These are phyloP conservation scores for Populus hybrid DNA, from an alignment of 441 rosid genomes.

Conservation along the genomic window DNA sequence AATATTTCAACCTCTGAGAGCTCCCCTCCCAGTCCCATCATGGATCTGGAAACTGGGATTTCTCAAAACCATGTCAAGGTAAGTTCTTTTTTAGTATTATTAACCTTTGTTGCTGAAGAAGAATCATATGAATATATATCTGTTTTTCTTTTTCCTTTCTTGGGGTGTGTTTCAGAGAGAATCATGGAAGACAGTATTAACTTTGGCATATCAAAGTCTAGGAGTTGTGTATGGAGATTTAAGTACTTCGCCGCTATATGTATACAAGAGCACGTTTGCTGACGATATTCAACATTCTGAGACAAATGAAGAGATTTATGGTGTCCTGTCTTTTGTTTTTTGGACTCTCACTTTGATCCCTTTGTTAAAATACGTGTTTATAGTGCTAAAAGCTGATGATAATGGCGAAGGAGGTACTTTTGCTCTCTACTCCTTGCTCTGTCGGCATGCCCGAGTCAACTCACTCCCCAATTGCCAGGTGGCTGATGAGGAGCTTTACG, in stretches of 20 bases:
- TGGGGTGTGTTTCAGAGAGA: constrained; percentile 51
- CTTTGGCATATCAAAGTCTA: no score
- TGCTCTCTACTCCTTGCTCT: constrained; percentile 84
- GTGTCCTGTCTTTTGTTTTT: no score
- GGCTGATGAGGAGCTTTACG: constrained; percentile 76
- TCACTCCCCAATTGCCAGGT: constrained; percentile 81
- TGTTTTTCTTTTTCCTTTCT: background rate
- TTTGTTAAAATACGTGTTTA: no score
- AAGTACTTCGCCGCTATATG: no score
- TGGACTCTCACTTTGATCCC: no score
- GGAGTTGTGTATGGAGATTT: no score
- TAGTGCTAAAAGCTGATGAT: constrained; percentile 62
- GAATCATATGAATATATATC: background rate
- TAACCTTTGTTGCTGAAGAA: background rate
- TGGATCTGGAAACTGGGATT: constrained; percentile 64
- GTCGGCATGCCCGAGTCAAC: constrained; percentile 88
- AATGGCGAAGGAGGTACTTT: constrained; percentile 98
- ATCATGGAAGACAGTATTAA: constrained; percentile 72
- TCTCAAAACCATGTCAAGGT: constrained; percentile 53
- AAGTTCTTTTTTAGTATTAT: constrained; percentile 7
- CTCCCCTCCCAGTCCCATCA: constrained; percentile 45
- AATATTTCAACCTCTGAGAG: constrained; percentile 22
- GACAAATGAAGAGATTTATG: no score
- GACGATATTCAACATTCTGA: no score
- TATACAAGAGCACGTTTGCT: no score